Conservation (phyloP, 768 basidiomycete species). For the Exsudoporus frostii region DNA sequence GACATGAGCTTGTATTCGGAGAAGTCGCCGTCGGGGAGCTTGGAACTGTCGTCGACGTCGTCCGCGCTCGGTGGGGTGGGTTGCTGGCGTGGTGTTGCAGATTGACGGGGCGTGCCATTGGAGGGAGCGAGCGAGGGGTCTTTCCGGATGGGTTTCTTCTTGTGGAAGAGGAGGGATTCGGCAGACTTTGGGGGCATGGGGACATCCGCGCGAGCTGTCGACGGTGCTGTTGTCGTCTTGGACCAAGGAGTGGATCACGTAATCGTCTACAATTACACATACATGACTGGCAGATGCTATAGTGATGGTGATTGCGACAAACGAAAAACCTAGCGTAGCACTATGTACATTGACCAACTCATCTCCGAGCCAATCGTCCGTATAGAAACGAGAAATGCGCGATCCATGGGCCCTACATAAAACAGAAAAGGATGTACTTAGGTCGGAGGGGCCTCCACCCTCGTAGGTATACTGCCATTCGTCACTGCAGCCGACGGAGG, state of each 20-base stretch:
- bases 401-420: slow-evolving; percentile 16
- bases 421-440: slow-evolving; percentile 19
- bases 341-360: slow-evolving; percentile 31
- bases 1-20: slow-evolving; percentile 79
- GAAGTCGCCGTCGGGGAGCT: slow-evolving; percentile 65
- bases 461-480: slow-evolving; percentile 39
- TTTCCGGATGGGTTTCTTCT: slow-evolving; percentile 47
- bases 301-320: slow-evolving; percentile 14
- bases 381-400: slow-evolving; percentile 22
- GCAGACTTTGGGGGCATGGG: slow-evolving; percentile 31
- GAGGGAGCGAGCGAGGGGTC: slow-evolving; percentile 12
- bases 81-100: slow-evolving; percentile 38
- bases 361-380: slow-evolving; percentile 24
- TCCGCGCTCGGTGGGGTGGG: slow-evolving; percentile 39
- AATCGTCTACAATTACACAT: slow-evolving; percentile 19
- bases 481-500: slow-evolving; percentile 32
- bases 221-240: background rate
- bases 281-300: slow-evolving; percentile 15
- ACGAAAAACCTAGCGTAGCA: slow-evolving; percentile 10
- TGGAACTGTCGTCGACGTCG: slow-evolving; percentile 49
- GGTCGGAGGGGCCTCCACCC: slow-evolving; percentile 43
- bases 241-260: slow-evolving; percentile 23
- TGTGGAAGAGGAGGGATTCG: slow-evolving; percentile 63
- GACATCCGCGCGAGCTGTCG: slow-evolving; percentile 5
- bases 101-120: slow-evolving; percentile 30